Percentiles rank a stretch among this genome's conserved stretches.
Conservation (phyloP, 2,329 filamentous ascomycete genomes). For the Graphilbum sp. region DNA sequence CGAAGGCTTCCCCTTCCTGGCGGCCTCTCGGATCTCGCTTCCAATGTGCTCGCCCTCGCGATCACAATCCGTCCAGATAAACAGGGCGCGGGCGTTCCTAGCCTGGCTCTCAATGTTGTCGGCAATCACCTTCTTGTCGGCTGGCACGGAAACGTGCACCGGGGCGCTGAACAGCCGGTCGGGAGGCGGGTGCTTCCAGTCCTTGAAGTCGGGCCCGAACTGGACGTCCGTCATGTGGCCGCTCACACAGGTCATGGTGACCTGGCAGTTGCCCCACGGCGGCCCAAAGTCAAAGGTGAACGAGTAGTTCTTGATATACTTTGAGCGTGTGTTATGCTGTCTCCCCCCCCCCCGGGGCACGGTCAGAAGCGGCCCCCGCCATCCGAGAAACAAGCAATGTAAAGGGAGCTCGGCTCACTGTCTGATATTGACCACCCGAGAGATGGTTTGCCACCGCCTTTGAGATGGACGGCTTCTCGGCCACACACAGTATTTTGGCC, state of each 20-base stretch:
- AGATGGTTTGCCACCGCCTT: constrained; percentile 87
- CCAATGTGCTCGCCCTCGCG: constrained; percentile 95
- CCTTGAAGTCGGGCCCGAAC: constrained; percentile 57
- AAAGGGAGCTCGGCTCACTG: constrained; percentile 31
- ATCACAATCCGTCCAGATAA: constrained; percentile 99
- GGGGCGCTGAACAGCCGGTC: constrained; percentile 66
- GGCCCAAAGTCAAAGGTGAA: constrained; percentile 79
- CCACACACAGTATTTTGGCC: constrained; percentile 39
- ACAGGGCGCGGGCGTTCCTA: constrained; percentile 52
- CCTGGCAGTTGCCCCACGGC: constrained; percentile 64
- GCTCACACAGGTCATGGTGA: constrained; percentile 86
- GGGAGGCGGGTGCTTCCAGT: constrained; percentile 71
- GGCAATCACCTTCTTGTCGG: constrained; percentile 67
- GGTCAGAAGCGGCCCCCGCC: not conserved
- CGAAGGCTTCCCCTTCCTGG: constrained; percentile 51
- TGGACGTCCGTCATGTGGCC: constrained; percentile 76
- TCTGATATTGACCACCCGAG: constrained; percentile 55
- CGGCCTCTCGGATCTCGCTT: constrained; percentile 71
- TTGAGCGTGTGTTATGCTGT: constrained; percentile 52
- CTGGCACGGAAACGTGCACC: constrained; percentile 49
- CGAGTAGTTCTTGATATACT: constrained; percentile 85
- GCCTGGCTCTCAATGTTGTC: constrained; percentile 75
- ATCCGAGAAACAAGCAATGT: not conserved
- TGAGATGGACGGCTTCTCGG: constrained; percentile 75
- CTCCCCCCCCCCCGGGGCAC: not conserved